Evolutionary conservation across 2,329 filamentous ascomycete genomes (phyloP).

Genomic region (Onygenales sp.): DNA sequence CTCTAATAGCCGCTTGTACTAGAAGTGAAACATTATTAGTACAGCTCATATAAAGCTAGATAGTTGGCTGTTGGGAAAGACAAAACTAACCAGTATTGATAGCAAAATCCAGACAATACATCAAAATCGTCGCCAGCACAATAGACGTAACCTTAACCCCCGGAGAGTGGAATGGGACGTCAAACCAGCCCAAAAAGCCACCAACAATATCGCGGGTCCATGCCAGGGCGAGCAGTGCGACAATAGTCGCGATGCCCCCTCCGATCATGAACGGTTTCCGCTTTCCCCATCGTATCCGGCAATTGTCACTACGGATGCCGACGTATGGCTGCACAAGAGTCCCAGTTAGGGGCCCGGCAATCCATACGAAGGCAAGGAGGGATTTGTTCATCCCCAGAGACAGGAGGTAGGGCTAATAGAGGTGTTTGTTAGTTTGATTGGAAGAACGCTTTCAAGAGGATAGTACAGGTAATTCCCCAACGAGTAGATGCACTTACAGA

Average conservation of each 20-base stretch:
- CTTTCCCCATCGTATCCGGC: constrained; percentile 64
- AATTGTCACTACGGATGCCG: constrained; percentile 72
- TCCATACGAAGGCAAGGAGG: constrained; percentile 75
- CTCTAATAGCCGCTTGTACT: constrained; percentile 84
- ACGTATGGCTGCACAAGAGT: constrained; percentile 74
- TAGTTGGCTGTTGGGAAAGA: background rate
- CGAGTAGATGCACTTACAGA: constrained; percentile 44
- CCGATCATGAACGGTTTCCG: constrained; percentile 72
- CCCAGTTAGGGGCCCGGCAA: constrained; percentile 69
- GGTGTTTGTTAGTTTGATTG: background rate
- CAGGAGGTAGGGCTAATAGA: constrained; percentile 56
- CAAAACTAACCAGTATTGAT: constrained; percentile 69
- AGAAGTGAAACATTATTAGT: constrained; percentile 1
- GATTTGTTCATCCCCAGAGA: constrained; percentile 77
- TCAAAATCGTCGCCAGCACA: constrained; percentile 69
- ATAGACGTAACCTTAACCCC: constrained; percentile 60
- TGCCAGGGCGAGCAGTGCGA: constrained; percentile 59
- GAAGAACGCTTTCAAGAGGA: background rate
- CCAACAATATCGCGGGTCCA: constrained; percentile 66
- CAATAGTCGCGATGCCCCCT: constrained; percentile 57
- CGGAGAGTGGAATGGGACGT: constrained; percentile 55
- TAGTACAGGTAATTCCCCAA: background rate
- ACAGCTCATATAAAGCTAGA: background rate
- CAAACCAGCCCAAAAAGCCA: constrained; percentile 59
- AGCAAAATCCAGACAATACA: constrained; percentile 86